Evolutionary conservation across 2,329 filamentous ascomycete genomes (phyloP).

Genomic region (Cladophialophora carrionii): DNA sequence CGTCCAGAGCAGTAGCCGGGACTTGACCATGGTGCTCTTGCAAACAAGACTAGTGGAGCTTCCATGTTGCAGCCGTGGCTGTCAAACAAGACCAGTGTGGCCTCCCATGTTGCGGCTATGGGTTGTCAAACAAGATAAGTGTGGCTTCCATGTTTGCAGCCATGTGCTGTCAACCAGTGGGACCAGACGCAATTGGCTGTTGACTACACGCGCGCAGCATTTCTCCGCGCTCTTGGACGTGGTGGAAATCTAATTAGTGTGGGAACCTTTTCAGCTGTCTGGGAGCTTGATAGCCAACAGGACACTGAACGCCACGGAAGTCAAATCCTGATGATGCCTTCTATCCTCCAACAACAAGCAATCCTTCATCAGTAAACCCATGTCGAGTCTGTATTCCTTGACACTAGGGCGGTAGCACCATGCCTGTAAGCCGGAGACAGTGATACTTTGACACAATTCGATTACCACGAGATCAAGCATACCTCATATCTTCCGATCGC

Average conservation of each 20-base stretch:
- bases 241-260: too few relatives aligned
- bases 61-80: conserved; percentile 6
- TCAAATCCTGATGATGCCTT: background rate
- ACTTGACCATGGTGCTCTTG: too few relatives aligned
- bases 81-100: background rate
- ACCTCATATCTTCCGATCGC: background rate
- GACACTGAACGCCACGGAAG: background rate
- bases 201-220: background rate
- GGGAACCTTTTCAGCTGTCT: background rate
- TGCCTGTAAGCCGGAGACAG: background rate
- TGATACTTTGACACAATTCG: background rate
- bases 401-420: background rate
- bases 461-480: background rate
- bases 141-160: conserved; percentile 1
- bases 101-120: too few relatives aligned
- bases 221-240: background rate
- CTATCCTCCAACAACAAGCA: background rate
- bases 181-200: background rate
- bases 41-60: background rate
- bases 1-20: background rate
- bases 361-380: background rate
- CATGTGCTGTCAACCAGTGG: conserved; percentile 1
- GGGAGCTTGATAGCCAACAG: background rate
- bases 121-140: background rate
- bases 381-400: background rate